Evolutionary conservation across 1,139 yeast genomes (phyloP), one percentile per base, ranked within the genome.

Genomic region (Suhomyces anneliseae): DNA sequence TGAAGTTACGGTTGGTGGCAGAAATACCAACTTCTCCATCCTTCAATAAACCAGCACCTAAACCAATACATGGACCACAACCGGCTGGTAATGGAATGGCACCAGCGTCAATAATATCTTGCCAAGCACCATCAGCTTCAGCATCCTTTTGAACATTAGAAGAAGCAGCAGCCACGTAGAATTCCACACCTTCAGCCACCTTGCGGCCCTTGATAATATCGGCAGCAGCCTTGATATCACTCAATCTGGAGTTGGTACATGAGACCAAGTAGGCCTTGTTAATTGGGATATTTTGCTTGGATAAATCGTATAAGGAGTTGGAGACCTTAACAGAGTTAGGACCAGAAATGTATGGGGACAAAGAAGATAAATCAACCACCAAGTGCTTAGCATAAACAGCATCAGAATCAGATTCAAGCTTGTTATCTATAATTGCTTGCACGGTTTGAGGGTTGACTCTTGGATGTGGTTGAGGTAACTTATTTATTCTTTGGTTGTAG

Each of bases 11-110:
- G 74, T 93, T 93, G 8, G 99, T 95, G 49, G 99, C 99, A 56
- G 97, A 89, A 61, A 93, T 95, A 54, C 99, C 99, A 48, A 95
- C 95, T 68, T 93, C 97, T 39, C 99, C 99, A 40, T 90, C 93
- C 68, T 93, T 84, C 58, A 93, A 76, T 53, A 93, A 75, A 44
- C 99, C 99, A 35, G 95, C 79, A 51, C 99, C 99, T 48, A 93
- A 78, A 39, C 99, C 99, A 62, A 93, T 93, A 74, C 99, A 93
- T 35, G 99, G 99, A 42, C 99, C 99, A 72, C 99, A 93, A 26
- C 99, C 99, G 15, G 99, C 96, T 14, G 98, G 98, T 58, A 93
- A 80, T 34, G 97, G 92, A 59, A 74, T 88, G 48, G 97, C 96
- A 44, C 99, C 99, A 11, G 98, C 96, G 47, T 86, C 93, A 39